These are phyloP conservation scores for Dendrobium nobile DNA, from an alignment of 106 monocot genomes.

Conservation along the genomic window DNA sequence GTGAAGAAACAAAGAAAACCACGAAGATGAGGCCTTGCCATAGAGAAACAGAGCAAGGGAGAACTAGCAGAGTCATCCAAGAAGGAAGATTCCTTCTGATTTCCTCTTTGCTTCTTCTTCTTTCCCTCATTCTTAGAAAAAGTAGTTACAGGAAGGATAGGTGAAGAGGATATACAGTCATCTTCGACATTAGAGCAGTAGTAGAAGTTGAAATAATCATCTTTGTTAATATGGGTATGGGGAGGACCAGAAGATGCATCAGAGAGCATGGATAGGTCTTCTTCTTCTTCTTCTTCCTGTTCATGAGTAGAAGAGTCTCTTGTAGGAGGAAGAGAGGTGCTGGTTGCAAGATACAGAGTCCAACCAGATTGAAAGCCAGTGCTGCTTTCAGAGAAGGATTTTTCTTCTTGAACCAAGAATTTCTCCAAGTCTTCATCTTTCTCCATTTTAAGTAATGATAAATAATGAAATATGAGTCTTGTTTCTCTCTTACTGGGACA, in stretches of 20 bases:
- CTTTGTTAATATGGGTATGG: constrained; percentile 33
- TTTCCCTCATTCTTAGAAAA: constrained; percentile 10
- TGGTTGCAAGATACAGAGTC: constrained; percentile 71
- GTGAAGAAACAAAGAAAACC: neutral
- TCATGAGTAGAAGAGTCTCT: constrained; percentile 9
- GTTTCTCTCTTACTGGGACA: neutral
- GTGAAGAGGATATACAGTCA: neutral
- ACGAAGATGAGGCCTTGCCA: neutral
- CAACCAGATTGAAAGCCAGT: constrained; percentile 90
- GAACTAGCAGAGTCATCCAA: constrained; percentile 90
- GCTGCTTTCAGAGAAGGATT: constrained; percentile 44
- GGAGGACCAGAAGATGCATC: constrained; percentile 95
- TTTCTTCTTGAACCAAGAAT: neutral
- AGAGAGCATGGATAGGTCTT: constrained; percentile 62
- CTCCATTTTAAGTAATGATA: constrained; percentile 13
- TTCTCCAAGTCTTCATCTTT: constrained; percentile 23
- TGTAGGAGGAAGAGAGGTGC: constrained; percentile 4
- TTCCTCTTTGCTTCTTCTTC: neutral
- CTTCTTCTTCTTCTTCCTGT: constrained; percentile 59
- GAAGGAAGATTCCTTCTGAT: constrained; percentile 10
- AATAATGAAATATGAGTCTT: too few species aligned
- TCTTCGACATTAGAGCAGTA: too few species aligned
- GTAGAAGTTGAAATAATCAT: neutral
- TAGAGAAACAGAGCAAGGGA: constrained; percentile 14
- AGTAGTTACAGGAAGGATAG: constrained; percentile 15